Conservation (phyloP, 768 basidiomycete species). For the Lyophyllum atratum region DNA sequence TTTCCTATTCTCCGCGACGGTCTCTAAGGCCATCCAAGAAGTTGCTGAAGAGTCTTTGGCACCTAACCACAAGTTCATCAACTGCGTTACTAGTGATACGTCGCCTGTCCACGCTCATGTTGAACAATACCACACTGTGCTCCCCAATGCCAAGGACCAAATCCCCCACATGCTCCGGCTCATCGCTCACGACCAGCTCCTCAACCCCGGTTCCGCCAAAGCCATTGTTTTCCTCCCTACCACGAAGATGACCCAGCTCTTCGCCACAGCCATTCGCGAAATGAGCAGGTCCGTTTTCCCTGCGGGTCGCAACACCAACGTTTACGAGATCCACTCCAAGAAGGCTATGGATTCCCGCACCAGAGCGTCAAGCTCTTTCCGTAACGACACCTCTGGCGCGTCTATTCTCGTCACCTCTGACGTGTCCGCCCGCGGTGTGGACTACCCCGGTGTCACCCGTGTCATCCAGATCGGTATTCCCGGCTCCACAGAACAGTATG, state of each 20-base stretch:
- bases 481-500: slow-evolving; percentile 64
- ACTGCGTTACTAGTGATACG: slow-evolving; percentile 63
- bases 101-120: slow-evolving; percentile 74
- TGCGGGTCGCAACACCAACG: slow-evolving; percentile 45
- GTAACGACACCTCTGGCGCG: slow-evolving; percentile 50
- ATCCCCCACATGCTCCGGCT: slow-evolving; percentile 79
- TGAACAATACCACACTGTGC: slow-evolving; percentile 79
- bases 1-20: slow-evolving; percentile 89
- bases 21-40: slow-evolving; percentile 70
- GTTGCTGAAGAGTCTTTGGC: slow-evolving; percentile 64
- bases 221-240: slow-evolving; percentile 84
- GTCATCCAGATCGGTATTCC: slow-evolving; percentile 93
- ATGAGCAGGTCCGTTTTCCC: slow-evolving; percentile 49
- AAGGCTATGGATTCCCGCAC: slow-evolving; percentile 60
- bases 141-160: slow-evolving; percentile 66
- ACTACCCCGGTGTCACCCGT: slow-evolving; percentile 87
- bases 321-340: slow-evolving; percentile 87
- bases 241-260: slow-evolving; percentile 82
- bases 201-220: slow-evolving; percentile 67
- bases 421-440: slow-evolving; percentile 85
- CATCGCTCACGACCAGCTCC: slow-evolving; percentile 86
- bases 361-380: slow-evolving; percentile 59
- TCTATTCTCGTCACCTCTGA: slow-evolving; percentile 83
- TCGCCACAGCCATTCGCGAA: slow-evolving; percentile 59
- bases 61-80: slow-evolving; percentile 66